Base-by-base conservation (phyloP, 2,329 filamentous ascomycete genomes). In the Paecilomyces dactylethromorphus region DNA sequence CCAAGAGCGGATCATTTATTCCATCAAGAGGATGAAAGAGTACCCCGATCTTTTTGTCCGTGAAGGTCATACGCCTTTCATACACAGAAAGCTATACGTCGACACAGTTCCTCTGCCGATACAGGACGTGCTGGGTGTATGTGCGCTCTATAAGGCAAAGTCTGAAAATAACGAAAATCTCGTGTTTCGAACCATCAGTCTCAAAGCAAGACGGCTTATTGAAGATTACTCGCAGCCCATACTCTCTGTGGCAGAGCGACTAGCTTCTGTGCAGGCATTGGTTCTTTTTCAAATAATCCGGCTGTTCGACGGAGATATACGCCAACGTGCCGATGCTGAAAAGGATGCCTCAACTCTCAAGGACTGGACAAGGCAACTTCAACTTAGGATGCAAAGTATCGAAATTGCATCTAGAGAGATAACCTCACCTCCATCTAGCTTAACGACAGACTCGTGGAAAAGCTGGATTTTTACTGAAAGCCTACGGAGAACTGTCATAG, bases 281-380 rank as follows among this genome's bases (percentile, higher is more conserved):
- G 52, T 80, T 2, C 67, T 79, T 3, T 82, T 81, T 63, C 74
- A 79, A 54, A 73, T 76, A 22, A 77, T 82, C 50, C 67, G 76
- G 12, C 68, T 82, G 26, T 81, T 80, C 54, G 79, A 82, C 64
- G 79, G 77, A 24, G 77, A 81, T 62, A 76, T 82, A 24, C 64
- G 70, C 11, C 66, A 73, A 1, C 71, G 78, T 1, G 68, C 71
- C 39, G 64, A 73, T 3, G 78, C 76, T 32, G 79, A 71, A 77
- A 57, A 65, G 57, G 54, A 67, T 64, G 26, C 67, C 69, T 3
- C 62, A 56, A 13, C 61, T 3, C 54, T 61, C 13, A 26, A 35
- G 24, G 32, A 54, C n/a, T 58, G 56, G 56, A 58, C 51, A 11
- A 33, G 35, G 18, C 56, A 54, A 39, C 35, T 58, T 13, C 33